phyloP scores from a whole-genome alignment of 768 basidiomycete genomes.

The Cystobasidium tubakii region DNA sequence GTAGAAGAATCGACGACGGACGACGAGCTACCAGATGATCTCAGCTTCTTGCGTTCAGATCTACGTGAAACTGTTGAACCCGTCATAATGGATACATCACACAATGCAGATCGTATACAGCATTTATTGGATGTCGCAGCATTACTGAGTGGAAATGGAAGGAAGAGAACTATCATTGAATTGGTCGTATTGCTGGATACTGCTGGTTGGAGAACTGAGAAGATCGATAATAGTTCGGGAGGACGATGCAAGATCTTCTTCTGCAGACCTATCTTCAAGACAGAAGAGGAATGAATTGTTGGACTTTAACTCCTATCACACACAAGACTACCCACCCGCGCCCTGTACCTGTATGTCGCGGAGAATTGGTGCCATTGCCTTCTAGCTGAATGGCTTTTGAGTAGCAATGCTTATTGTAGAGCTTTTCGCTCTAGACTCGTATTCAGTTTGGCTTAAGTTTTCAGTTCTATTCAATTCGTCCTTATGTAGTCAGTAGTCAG shows the following conservation, averaged over 20 bases:
- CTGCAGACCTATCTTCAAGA: constrained; percentile 29
- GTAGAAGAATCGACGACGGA: constrained; percentile 34
- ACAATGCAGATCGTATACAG: constrained; percentile 34
- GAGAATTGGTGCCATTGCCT: no score
- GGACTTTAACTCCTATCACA: no score
- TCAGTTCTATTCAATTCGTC: no score
- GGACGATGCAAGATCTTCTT: constrained; percentile 34
- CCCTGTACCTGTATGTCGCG: no score
- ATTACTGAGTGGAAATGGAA: constrained; percentile 33
- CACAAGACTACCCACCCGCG: no score
- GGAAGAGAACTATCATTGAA: constrained; percentile 32
- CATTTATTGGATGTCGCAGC: constrained; percentile 26
- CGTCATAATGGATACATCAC: constrained; percentile 29
- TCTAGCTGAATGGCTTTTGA: no score
- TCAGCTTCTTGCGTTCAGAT: constrained; percentile 9
- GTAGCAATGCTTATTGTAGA: no score
- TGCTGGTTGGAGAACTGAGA: constrained; percentile 30
- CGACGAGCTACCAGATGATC: constrained; percentile 28
- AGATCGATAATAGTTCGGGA: constrained; percentile 23
- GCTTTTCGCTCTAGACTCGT: no score
- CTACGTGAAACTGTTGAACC: constrained; percentile 12
- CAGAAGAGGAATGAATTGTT: background rate
- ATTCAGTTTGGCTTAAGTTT: no score
- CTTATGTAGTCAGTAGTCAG: no score
- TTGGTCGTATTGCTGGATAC: constrained; percentile 26